These are phyloP conservation scores for Salvia hispanica DNA, from an alignment of 257 asterid genomes.

Conservation along the genomic window DNA sequence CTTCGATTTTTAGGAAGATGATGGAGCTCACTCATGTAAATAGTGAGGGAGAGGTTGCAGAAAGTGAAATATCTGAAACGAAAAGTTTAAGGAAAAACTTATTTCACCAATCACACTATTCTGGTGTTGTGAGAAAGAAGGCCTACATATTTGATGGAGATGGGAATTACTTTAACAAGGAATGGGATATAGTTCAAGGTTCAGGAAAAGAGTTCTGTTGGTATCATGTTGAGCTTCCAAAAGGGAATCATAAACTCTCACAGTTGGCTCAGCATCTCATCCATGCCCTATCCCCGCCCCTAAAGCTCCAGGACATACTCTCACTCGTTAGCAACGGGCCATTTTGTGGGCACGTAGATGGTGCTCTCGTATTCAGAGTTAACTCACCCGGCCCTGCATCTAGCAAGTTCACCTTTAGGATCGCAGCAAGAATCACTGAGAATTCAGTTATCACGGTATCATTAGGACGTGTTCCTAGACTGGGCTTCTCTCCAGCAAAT, in stretches of 20 bases:
- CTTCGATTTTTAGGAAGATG: not conserved
- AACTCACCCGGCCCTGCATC: constrained; percentile 92
- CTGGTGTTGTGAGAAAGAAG: constrained; percentile 64
- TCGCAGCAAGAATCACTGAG: constrained; percentile 87
- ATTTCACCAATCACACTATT: constrained; percentile 36
- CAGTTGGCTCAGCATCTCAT: constrained; percentile 86
- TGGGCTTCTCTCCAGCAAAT: constrained; percentile 74
- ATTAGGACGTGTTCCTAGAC: constrained; percentile 91
- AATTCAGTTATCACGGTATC: constrained; percentile 90
- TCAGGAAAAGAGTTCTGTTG: constrained; percentile 91
- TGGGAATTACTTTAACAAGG: constrained; percentile 77
- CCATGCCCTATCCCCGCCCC: constrained; percentile 85
- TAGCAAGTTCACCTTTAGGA: constrained; percentile 74
- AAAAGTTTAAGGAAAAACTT: constrained; percentile 26
- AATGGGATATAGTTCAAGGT: constrained; percentile 86
- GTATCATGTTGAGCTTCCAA: constrained; percentile 97
- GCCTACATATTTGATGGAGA: constrained; percentile 92
- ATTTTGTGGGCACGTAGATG: constrained; percentile 86
- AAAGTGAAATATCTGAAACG: constrained; percentile 39
- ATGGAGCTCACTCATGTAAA: constrained; percentile 61
- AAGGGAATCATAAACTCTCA: constrained; percentile 72
- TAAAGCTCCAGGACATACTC: constrained; percentile 93
- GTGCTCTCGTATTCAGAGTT: constrained; percentile 93
- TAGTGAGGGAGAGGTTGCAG: constrained; percentile 55
- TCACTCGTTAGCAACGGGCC: constrained; percentile 93